Evolutionary conservation across 2,329 filamentous ascomycete species (phyloP).

Genomic region (Dactylellina drechsleri): DNA sequence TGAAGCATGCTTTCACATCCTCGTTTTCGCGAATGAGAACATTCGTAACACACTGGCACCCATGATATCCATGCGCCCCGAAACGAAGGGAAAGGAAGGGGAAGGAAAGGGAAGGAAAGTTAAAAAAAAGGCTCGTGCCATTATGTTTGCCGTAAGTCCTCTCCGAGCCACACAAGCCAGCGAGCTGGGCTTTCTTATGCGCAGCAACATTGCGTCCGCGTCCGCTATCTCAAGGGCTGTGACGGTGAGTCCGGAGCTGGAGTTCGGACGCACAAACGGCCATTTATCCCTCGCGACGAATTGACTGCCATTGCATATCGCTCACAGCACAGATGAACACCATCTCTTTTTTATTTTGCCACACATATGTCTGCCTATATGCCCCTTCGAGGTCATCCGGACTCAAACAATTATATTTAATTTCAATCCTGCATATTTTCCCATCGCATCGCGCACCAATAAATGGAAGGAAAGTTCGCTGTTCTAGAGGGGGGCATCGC

Average conservation of each 20-base stretch:
- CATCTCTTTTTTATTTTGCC: conserved; percentile 7
- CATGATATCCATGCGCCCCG: neutral
- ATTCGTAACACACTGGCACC: conserved; percentile 22
- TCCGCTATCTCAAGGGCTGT: conserved; percentile 36
- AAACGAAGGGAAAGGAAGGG: too few species aligned
- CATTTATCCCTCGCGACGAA: conserved; percentile 42
- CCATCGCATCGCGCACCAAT: conserved; percentile 8
- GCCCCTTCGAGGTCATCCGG: conserved; percentile 26
- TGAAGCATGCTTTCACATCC: conserved; percentile 25
- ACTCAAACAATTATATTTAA: conserved; percentile 12
- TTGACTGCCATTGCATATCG: conserved; percentile 6
- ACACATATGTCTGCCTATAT: conserved; percentile 35
- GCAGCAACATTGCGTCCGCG: neutral
- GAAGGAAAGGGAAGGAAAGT: too few species aligned
- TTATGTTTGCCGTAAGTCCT: too few species aligned
- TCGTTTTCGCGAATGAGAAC: conserved; percentile 34
- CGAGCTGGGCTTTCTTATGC: neutral
- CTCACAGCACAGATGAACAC: conserved; percentile 9
- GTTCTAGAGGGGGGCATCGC: neutral
- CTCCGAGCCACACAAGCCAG: neutral
- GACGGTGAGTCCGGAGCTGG: conserved; percentile 50
- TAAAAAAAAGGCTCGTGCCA: too few species aligned
- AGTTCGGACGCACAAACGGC: conserved; percentile 41
- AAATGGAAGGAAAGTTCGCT: neutral
- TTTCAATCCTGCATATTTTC: conserved; percentile 37